Conservation (phyloP, 1,139 yeast genomes). For the Yamadazyma trypodendri region DNA sequence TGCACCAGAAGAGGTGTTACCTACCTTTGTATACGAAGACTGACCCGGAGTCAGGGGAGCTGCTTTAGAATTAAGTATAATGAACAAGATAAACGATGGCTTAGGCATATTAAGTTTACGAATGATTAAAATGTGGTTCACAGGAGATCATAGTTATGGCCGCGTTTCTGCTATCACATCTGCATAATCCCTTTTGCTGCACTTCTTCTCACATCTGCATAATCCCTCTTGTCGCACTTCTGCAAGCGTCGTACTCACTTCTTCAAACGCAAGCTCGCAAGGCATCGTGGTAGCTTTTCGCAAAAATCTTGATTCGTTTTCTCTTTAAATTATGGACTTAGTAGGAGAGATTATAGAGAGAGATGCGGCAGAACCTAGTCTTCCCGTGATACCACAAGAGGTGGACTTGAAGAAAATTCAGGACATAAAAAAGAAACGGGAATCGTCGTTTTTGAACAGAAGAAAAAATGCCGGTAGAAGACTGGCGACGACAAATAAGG, state of each 20-base stretch:
- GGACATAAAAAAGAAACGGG: conserved; percentile 28
- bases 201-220: too few species aligned
- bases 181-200: too few species aligned
- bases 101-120: too few species aligned
- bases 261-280: too few species aligned
- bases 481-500: background rate
- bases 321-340: conserved; percentile 52
- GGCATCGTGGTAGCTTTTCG: background rate
- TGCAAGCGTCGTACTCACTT: too few species aligned
- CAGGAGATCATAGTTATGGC: too few species aligned
- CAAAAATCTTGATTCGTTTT: conserved; percentile 2
- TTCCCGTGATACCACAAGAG: conserved; percentile 22
- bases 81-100: too few species aligned
- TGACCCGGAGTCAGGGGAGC: background rate
- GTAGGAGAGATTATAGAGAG: conserved; percentile 77
- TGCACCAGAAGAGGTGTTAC: conserved; percentile 20
- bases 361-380: conserved; percentile 41
- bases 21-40: conserved; percentile 20
- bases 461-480: background rate
- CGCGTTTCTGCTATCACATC: too few species aligned
- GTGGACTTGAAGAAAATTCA: conserved; percentile 39
- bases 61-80: too few species aligned
- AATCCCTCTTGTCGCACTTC: too few species aligned
- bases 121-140: too few species aligned
- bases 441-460: conserved; percentile 3